A percentile compares a stretch with the other conserved stretches of the same genome.
Conservation (phyloP, 2,329 filamentous ascomycete species). For the Talaromyces marneffei region DNA sequence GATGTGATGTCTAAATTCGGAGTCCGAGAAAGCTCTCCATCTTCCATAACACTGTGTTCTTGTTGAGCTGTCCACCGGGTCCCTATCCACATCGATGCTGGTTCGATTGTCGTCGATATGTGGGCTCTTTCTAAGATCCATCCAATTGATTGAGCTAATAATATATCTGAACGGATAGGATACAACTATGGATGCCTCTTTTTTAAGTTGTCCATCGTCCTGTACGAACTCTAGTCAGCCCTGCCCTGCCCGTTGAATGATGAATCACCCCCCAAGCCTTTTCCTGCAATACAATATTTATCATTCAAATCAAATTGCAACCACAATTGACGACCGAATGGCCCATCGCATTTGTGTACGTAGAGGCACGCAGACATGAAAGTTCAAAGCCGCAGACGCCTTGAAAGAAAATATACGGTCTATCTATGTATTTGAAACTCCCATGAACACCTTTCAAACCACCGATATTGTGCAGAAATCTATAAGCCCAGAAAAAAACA, state of each 20-base stretch:
- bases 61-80: conserved; percentile 1
- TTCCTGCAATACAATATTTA: not conserved
- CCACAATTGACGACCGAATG: not conserved
- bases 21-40: conserved; percentile 7
- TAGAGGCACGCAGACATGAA: not conserved
- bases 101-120: not conserved
- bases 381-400: not conserved
- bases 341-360: not conserved
- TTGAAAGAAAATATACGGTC: not conserved
- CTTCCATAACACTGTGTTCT: not conserved
- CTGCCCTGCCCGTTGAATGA: not conserved
- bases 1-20: conserved; percentile 3
- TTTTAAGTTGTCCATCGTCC: not conserved
- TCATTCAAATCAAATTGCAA: not conserved
- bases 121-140: not conserved
- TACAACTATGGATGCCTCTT: not conserved
- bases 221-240: not conserved
- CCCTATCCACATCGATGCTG: not conserved
- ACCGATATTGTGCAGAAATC: too few relatives aligned
- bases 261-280: not conserved
- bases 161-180: too few relatives aligned
- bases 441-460: not conserved
- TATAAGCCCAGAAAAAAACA: not conserved
- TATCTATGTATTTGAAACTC: not conserved
- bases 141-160: not conserved